These are phyloP conservation scores for Sarocladium kiliense DNA, from an alignment of 2,329 filamentous ascomycete species.

Conservation along the genomic window DNA sequence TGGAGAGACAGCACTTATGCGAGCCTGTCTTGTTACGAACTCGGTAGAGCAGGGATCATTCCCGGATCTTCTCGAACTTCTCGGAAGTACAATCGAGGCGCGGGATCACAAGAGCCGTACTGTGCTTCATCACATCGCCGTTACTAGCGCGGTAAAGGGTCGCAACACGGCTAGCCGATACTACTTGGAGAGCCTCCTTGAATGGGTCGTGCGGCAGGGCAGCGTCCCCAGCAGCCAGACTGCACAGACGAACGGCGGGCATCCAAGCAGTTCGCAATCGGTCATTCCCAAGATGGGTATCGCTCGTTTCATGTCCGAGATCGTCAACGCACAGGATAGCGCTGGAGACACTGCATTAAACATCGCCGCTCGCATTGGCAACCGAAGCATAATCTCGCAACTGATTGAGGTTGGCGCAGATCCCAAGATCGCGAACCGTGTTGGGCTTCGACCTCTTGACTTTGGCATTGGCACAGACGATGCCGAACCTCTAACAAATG, in stretches of 20 bases:
- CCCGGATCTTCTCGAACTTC: conserved; percentile 80
- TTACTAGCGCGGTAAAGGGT: conserved; percentile 93
- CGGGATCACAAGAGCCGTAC: conserved; percentile 85
- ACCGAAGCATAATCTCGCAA: conserved; percentile 93
- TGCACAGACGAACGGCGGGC: conserved; percentile 25
- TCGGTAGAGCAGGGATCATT: conserved; percentile 90
- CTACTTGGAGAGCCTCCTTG: conserved; percentile 88
- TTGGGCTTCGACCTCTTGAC: conserved; percentile 83
- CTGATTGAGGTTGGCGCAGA: conserved; percentile 92
- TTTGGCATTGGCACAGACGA: conserved; percentile 80
- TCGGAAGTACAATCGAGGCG: conserved; percentile 86
- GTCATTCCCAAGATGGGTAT: conserved; percentile 68
- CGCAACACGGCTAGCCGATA: conserved; percentile 88
- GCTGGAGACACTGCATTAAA: conserved; percentile 93
- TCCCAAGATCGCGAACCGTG: conserved; percentile 84
- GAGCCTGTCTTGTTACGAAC: conserved; percentile 88
- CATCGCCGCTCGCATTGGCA: conserved; percentile 87
- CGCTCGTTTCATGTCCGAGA: conserved; percentile 91
- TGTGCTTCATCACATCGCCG: conserved; percentile 91
- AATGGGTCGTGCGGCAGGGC: conserved; percentile 88
- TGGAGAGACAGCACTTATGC: conserved; percentile 89
- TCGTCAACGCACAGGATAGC: conserved; percentile 93
- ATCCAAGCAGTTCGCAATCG: conserved; percentile 34
- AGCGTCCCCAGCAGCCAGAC: conserved; percentile 53
- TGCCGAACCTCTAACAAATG: conserved; percentile 29